Percentiles rank a stretch among this genome's conserved stretches.
phyloP scores from a whole-genome alignment of 1,284 basidiomycete species.

The Fistulinella staudtii region DNA sequence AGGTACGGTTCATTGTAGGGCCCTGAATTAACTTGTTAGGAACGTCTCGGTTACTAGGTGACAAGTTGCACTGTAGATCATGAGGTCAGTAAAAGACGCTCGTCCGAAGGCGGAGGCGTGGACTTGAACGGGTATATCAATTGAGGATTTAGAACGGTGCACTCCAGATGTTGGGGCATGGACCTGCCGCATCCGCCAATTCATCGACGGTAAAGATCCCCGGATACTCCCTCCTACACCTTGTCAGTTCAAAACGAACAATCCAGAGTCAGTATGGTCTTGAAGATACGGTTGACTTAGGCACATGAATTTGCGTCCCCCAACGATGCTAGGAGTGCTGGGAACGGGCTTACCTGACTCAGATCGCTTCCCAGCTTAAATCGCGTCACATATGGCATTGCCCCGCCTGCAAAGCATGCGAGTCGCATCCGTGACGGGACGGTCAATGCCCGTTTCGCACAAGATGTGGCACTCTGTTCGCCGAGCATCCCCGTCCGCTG shows the following conservation, averaged over 20 bases:
- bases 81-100: background rate
- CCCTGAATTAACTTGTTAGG: background rate
- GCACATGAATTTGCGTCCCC: too few species aligned
- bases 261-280: too few species aligned
- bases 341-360: too few species aligned
- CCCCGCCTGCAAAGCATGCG: conserved; percentile 19
- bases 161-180: conserved; percentile 24
- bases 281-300: too few species aligned
- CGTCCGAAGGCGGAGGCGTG: background rate
- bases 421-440: conserved; percentile 68
- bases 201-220: conserved; percentile 42
- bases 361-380: conserved; percentile 1
- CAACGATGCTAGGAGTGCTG: too few species aligned
- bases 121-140: conserved; percentile 2
- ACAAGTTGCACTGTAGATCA: conserved; percentile 6
- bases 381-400: background rate
- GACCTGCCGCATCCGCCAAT: conserved; percentile 58
- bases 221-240: too few species aligned
- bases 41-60: background rate
- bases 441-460: conserved; percentile 61
- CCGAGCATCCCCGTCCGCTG: too few species aligned
- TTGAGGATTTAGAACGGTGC: too few species aligned
- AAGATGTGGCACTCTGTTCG: conserved; percentile 55
- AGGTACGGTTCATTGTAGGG: background rate
- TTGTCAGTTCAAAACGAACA: too few species aligned